Conservation (phyloP, 106 monocot genomes). For the Alisma plantagoaquatica region DNA sequence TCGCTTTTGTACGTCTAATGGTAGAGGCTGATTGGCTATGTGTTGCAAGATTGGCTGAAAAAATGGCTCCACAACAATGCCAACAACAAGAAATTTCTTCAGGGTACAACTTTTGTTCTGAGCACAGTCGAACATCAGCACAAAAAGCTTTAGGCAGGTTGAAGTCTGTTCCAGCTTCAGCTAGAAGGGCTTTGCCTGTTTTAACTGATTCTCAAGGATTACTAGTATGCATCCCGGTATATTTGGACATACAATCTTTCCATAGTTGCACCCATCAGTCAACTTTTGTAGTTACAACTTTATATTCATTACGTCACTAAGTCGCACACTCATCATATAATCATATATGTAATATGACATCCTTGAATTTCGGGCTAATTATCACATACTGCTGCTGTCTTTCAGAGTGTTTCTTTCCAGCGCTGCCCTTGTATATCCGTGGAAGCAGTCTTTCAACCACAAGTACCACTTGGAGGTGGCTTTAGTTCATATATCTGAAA, state of each 20-base stretch:
- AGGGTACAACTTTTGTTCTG: constrained; percentile 8
- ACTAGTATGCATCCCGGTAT: constrained; percentile 65
- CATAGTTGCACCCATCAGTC: too few relatives aligned
- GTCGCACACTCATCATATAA: neutral
- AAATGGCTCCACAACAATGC: constrained; percentile 23
- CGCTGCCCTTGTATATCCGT: constrained; percentile 42
- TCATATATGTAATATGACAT: neutral
- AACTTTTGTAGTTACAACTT: neutral
- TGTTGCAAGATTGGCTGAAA: too few relatives aligned
- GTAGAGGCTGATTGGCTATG: constrained; percentile 86
- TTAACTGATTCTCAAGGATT: constrained; percentile 49
- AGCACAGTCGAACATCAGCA: constrained; percentile 37
- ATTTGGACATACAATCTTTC: too few relatives aligned
- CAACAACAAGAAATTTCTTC: too few relatives aligned
- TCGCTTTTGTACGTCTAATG: constrained; percentile 27
- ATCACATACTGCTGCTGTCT: too few relatives aligned
- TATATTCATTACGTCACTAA: neutral
- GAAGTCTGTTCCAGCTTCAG: constrained; percentile 57
- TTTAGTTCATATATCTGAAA: constrained; percentile 70
- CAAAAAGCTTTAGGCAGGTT: constrained; percentile 41
- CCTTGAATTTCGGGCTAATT: too few relatives aligned
- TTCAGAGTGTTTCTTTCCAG: constrained; percentile 72
- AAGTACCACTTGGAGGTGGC: constrained; percentile 93
- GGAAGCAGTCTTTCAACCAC: constrained; percentile 49
- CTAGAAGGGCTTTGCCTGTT: constrained; percentile 67